phyloP scores from a whole-genome alignment of 371 early-diverging fungal genomes.

The Rhizomucor pusillus region DNA sequence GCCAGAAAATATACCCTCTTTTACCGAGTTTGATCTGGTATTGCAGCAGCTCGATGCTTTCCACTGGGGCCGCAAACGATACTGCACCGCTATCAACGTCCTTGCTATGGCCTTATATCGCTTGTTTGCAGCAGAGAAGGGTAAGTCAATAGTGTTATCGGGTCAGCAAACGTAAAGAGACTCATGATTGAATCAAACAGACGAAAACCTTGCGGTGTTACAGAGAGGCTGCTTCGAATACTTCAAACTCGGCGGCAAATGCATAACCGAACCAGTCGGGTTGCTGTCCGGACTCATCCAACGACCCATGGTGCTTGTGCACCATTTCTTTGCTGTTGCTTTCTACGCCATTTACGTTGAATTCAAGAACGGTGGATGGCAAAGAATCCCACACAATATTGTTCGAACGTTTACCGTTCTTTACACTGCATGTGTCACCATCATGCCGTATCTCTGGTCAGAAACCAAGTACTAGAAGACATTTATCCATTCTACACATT shows the following conservation, averaged over 20 bases:
- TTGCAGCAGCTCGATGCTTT: constrained; percentile 57
- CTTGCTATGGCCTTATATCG: constrained; percentile 87
- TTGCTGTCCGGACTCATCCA: constrained; percentile 74
- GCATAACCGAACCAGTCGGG: constrained; percentile 79
- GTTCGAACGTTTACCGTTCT: constrained; percentile 40
- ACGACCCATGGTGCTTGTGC: constrained; percentile 64
- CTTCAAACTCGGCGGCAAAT: constrained; percentile 80
- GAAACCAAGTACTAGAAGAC: constrained; percentile 41
- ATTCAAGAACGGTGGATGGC: constrained; percentile 36
- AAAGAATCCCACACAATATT: constrained; percentile 34
- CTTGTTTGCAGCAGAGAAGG: constrained; percentile 75
- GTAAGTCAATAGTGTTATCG: constrained; percentile 17
- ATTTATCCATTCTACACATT: background rate
- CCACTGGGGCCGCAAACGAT: constrained; percentile 79
- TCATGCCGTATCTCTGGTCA: constrained; percentile 56
- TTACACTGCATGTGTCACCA: constrained; percentile 54
- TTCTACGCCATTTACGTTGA: constrained; percentile 60
- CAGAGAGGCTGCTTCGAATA: constrained; percentile 89
- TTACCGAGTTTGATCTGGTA: constrained; percentile 49
- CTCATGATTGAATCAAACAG: background rate
- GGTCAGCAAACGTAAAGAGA: no score
- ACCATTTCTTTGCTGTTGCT: constrained; percentile 87
- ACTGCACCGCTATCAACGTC: constrained; percentile 81
- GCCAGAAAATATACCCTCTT: constrained; percentile 49
- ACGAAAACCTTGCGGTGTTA: constrained; percentile 55